Percentiles rank a stretch among this genome's conserved stretches.
phyloP scores from a whole-genome alignment of 352 stramenopile species.

The Phytophthora syringae region DNA sequence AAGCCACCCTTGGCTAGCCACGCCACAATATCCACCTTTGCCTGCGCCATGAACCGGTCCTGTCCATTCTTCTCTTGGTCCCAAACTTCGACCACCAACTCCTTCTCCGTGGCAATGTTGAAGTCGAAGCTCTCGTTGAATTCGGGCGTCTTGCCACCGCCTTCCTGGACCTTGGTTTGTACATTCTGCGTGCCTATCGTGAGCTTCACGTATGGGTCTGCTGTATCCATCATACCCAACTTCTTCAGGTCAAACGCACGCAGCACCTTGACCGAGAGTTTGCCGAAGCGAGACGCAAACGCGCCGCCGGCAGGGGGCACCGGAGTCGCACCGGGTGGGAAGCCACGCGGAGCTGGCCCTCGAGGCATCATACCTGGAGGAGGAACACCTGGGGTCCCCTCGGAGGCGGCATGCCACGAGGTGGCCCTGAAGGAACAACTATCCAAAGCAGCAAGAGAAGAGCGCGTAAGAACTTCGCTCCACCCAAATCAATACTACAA shows the following conservation, averaged over 20 bases:
- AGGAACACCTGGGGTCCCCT: slow-evolving; percentile 33
- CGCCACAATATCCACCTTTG: slow-evolving; percentile 91
- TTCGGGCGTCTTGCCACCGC: slow-evolving; percentile 93
- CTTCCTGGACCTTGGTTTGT: slow-evolving; percentile 85
- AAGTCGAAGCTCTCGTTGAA: slow-evolving; percentile 96
- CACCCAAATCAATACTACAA: background rate
- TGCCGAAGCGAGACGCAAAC: slow-evolving; percentile 88
- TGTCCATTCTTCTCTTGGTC: slow-evolving; percentile 90
- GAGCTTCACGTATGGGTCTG: slow-evolving; percentile 94
- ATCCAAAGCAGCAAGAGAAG: background rate
- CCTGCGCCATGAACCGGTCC: slow-evolving; percentile 94
- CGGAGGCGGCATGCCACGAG: slow-evolving; percentile 37
- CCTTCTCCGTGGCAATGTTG: slow-evolving; percentile 95
- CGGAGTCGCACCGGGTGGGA: slow-evolving; percentile 23
- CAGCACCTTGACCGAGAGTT: slow-evolving; percentile 91
- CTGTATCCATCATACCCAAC: slow-evolving; percentile 92
- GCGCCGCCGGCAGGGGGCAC: slow-evolving; percentile 49
- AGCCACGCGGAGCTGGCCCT: slow-evolving; percentile 34
- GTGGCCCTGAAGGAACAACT: slow-evolving; percentile 23
- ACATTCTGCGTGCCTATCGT: slow-evolving; percentile 88
- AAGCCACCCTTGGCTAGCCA: slow-evolving; percentile 95
- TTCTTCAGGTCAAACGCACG: slow-evolving; percentile 93
- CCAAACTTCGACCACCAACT: slow-evolving; percentile 92
- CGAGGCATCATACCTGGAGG: slow-evolving; percentile 27
- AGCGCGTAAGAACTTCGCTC: slow-evolving; percentile 1